A percentile compares a stretch with the other conserved stretches of the same genome.
Evolutionary conservation across 2,329 filamentous ascomycete genomes (phyloP).

Genomic region (Cytospora piceicola): DNA sequence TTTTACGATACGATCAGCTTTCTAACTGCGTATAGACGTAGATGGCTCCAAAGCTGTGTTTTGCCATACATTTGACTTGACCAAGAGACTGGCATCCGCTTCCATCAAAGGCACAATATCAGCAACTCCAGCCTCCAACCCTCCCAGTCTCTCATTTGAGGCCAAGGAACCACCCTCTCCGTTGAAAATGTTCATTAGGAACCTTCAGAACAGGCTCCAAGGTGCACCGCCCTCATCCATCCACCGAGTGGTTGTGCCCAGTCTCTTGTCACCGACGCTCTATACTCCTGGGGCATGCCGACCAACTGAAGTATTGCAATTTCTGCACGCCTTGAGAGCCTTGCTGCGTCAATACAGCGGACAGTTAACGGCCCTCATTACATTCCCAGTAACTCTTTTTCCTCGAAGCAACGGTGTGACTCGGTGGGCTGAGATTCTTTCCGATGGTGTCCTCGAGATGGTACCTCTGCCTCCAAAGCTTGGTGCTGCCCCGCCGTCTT

Average conservation of each 20-base stretch:
- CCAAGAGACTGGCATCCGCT: constrained; percentile 60
- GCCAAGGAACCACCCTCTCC: constrained; percentile 47
- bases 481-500: constrained; percentile 40
- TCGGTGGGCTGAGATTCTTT: constrained; percentile 83
- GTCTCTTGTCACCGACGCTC: constrained; percentile 80
- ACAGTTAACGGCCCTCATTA: constrained; percentile 72
- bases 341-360: constrained; percentile 70
- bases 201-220: constrained; percentile 59
- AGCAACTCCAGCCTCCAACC: constrained; percentile 54
- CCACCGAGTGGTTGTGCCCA: constrained; percentile 85
- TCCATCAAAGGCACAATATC: constrained; percentile 55
- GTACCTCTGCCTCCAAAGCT: constrained; percentile 67
- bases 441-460: constrained; percentile 85
- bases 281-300: constrained; percentile 72
- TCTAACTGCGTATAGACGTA: constrained; percentile 26
- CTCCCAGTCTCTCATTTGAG: constrained; percentile 39
- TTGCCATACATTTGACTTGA: constrained; percentile 75
- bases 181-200: constrained; percentile 66
- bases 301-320: constrained; percentile 76
- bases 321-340: constrained; percentile 77
- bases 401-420: constrained; percentile 75
- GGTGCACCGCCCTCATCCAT: constrained; percentile 63
- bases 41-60: constrained; percentile 50
- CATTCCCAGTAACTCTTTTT: constrained; percentile 79
- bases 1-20: constrained; percentile 27